Percentiles rank a stretch among this genome's conserved stretches.
Conservation (phyloP, 2,329 filamentous ascomycete genomes). For the Leptographium galeiforme region DNA sequence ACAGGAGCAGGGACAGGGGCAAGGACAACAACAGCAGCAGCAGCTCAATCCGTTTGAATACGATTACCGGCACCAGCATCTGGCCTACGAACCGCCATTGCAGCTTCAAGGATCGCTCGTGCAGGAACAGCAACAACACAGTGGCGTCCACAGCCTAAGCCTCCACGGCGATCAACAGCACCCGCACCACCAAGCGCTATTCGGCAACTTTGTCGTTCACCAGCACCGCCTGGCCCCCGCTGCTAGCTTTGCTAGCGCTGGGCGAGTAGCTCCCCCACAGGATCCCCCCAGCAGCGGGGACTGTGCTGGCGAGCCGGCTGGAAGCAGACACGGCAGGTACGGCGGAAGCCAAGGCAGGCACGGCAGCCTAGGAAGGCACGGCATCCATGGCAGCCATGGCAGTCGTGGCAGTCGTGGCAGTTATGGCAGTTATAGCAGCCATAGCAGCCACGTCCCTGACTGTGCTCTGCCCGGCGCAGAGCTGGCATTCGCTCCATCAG, state of each 20-base stretch:
- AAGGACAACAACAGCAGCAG: conserved; percentile 9
- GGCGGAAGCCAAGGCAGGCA: neutral
- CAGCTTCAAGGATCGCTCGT: conserved; percentile 5
- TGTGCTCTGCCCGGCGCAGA: too few relatives aligned
- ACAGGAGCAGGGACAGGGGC: conserved; percentile 10
- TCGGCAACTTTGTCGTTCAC: neutral
- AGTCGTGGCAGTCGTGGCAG: too few relatives aligned
- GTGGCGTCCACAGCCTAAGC: conserved; percentile 2
- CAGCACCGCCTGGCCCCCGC: neutral
- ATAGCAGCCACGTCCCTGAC: too few relatives aligned
- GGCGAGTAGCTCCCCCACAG: neutral
- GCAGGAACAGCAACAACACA: conserved; percentile 2
- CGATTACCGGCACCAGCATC: neutral
- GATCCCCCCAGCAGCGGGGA: neutral
- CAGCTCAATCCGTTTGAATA: neutral
- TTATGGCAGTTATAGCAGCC: too few relatives aligned
- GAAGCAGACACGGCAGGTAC: neutral
- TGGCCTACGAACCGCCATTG: neutral
- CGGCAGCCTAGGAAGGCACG: too few relatives aligned
- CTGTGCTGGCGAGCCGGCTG: neutral
- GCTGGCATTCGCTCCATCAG: neutral
- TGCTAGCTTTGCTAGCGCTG: neutral
- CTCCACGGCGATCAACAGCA: neutral
- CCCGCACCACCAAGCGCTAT: neutral
- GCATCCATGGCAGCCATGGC: too few relatives aligned